Conservation (phyloP, 306 rosid genomes). For the Alnus rubra region DNA sequence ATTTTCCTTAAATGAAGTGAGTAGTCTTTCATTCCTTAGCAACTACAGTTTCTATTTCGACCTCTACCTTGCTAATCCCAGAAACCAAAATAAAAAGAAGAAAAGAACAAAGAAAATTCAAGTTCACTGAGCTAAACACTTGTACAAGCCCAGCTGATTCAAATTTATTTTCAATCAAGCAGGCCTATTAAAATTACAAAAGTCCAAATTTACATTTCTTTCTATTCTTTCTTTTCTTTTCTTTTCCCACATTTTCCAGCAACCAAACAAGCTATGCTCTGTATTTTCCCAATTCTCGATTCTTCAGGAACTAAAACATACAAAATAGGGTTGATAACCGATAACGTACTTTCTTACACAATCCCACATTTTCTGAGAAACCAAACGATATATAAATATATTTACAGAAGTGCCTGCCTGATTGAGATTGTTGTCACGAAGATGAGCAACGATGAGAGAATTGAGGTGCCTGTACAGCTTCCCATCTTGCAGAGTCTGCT, state of each 20-base stretch:
- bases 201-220: not conserved
- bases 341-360: not conserved
- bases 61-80: not conserved
- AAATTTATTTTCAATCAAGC: not conserved
- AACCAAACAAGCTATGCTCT: conserved; percentile 7
- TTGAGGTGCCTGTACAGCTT: conserved; percentile 71
- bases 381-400: not conserved
- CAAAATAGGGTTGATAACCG: not conserved
- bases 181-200: not conserved
- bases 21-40: not conserved
- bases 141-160: not conserved
- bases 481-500: conserved; percentile 64
- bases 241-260: conserved; percentile 10
- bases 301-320: not conserved
- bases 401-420: conserved; percentile 45
- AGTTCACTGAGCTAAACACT: not conserved
- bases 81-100: not conserved
- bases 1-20: not conserved
- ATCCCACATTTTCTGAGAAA: not conserved
- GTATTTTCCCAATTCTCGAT: not conserved
- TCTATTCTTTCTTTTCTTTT: not conserved
- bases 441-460: conserved; percentile 86
- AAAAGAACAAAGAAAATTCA: not conserved
- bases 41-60: not conserved
- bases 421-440: conserved; percentile 71